A percentile compares a stretch with the other conserved stretches of the same genome.
These are phyloP conservation scores for Hawksworthiomyces lignivorus DNA, from an alignment of 2,329 filamentous ascomycete genomes.

Conservation along the genomic window DNA sequence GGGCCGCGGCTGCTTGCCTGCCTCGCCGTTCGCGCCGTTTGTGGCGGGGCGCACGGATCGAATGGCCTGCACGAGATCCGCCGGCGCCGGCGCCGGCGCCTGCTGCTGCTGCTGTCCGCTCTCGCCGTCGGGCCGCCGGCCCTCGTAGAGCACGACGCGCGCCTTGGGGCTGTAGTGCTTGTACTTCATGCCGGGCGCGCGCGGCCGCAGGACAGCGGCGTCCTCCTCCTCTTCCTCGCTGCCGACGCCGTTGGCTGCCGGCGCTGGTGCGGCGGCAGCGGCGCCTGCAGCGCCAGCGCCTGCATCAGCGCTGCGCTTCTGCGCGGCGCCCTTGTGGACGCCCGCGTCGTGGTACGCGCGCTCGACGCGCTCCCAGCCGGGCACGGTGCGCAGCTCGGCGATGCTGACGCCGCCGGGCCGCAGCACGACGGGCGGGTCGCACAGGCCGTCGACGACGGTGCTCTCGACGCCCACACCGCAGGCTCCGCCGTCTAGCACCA, in stretches of 20 bases:
- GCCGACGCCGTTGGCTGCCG: too few relatives aligned
- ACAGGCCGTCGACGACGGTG: conserved; percentile 89
- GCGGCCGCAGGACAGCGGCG: conserved; percentile 39
- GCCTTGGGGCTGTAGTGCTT: conserved; percentile 94
- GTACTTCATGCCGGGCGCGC: conserved; percentile 98
- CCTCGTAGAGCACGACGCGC: conserved; percentile 73
- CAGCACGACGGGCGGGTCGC: conserved; percentile 70
- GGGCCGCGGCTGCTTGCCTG: conserved; percentile 17
- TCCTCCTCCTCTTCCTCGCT: conserved; percentile 3
- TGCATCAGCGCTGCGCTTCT: too few relatives aligned
- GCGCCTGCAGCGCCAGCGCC: conserved; percentile 37
- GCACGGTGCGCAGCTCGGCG: conserved; percentile 64
- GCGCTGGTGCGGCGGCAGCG: background rate
- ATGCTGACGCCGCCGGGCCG: conserved; percentile 82
- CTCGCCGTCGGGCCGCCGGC: too few relatives aligned
- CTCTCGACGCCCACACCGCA: conserved; percentile 91
- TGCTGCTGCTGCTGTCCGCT: too few relatives aligned
- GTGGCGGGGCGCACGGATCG: conserved; percentile 11
- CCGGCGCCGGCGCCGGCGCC: conserved; percentile 24
- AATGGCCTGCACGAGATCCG: conserved; percentile 23
- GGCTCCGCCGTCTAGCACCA: conserved; percentile 81
- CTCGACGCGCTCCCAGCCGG: conserved; percentile 73
- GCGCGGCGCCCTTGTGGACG: conserved; percentile 56
- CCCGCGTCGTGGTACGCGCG: conserved; percentile 76
- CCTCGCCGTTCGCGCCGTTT: background rate